Percentiles rank a stretch among this genome's conserved stretches.
Evolutionary conservation across 495 filamentous ascomycete species (phyloP).

Genomic region (Tuber calosporum): DNA sequence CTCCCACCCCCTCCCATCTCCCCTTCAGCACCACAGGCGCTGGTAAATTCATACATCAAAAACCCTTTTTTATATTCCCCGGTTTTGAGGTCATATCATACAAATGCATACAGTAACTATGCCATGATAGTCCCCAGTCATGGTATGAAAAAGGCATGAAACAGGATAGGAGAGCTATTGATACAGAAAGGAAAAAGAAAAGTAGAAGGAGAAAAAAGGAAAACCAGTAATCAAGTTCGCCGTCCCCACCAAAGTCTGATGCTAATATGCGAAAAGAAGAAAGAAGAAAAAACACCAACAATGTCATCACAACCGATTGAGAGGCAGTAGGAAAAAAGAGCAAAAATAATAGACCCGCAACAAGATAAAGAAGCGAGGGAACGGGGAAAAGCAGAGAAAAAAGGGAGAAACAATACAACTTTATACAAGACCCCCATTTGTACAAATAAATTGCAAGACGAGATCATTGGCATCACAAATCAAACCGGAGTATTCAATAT

Average conservation of each 20-base stretch:
- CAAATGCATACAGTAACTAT: neutral
- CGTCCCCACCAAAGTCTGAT: neutral
- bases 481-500: slow-evolving; percentile 18
- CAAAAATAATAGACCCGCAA: neutral
- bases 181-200: neutral
- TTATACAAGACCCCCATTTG: neutral
- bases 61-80: neutral
- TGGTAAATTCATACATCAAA: neutral
- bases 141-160: neutral
- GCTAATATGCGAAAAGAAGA: neutral
- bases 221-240: neutral
- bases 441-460: neutral
- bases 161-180: neutral
- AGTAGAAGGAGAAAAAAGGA: neutral
- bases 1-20: neutral
- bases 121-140: neutral
- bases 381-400: neutral
- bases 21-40: neutral
- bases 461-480: neutral
- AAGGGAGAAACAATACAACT: neutral
- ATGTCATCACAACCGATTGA: neutral
- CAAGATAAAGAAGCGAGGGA: neutral
- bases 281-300: neutral
- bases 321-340: neutral
- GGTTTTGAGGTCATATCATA: neutral